phyloP scores from a whole-genome alignment of 805 yeast genomes.

The Blastobotrys parvus region DNA sequence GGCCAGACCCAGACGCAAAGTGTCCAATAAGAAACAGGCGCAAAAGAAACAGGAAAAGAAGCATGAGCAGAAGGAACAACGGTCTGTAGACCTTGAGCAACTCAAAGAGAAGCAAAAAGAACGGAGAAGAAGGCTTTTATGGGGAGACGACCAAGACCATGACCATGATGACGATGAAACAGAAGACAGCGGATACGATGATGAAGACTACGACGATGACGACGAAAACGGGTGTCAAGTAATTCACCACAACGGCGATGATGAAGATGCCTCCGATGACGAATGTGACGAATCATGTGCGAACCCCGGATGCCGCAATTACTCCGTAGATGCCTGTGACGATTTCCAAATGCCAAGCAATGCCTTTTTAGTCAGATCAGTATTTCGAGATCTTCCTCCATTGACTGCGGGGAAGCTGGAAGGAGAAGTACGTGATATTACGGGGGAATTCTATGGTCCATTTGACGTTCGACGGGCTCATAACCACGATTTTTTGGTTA shows the following conservation, averaged over 20 bases:
- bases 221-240: slow-evolving; percentile 4
- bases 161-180: slow-evolving; percentile 4
- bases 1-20: slow-evolving; percentile 7
- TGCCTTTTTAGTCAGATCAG: background rate
- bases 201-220: slow-evolving; percentile 3
- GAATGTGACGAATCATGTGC: slow-evolving; percentile 3
- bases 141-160: slow-evolving; percentile 3
- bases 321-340: background rate
- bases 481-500: background rate
- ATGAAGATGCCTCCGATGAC: background rate
- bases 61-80: background rate
- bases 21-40: slow-evolving; percentile 4
- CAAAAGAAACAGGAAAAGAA: slow-evolving; percentile 1
- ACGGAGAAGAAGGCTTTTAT: slow-evolving; percentile 2
- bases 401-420: background rate
- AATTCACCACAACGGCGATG: background rate
- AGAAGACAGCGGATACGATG: background rate
- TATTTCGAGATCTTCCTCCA: background rate
- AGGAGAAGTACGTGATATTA: background rate
- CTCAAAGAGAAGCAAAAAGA: slow-evolving; percentile 5
- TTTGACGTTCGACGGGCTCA: background rate
- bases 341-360: slow-evolving; percentile 5
- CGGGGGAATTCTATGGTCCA: background rate
- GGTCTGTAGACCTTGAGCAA: background rate
- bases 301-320: slow-evolving; percentile 7